Conservation (phyloP, 1,284 basidiomycete species). For the Peniophora sp. region DNA sequence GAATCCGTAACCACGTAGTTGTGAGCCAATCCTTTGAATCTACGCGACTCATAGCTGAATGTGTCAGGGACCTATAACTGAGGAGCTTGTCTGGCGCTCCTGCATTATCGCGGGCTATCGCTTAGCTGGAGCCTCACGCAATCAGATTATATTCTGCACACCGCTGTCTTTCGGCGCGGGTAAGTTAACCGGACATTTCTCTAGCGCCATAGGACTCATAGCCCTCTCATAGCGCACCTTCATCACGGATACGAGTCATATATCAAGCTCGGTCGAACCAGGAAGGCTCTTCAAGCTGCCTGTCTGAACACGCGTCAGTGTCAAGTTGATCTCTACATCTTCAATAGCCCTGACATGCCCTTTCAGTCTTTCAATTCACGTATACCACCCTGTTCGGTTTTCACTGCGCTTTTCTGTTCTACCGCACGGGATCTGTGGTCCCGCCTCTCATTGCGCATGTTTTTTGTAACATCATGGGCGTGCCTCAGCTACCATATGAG, state of each 20-base stretch:
- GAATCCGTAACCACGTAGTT: conserved; percentile 61
- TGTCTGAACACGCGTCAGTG: conserved; percentile 44
- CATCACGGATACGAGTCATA: conserved; percentile 90
- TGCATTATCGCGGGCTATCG: conserved; percentile 75
- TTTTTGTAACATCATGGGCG: conserved; percentile 92
- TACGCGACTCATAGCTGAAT: background rate
- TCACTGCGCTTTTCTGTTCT: conserved; percentile 80
- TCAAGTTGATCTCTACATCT: conserved; percentile 20
- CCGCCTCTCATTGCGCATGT: conserved; percentile 71
- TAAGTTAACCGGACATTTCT: conserved; percentile 25
- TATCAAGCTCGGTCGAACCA: conserved; percentile 59
- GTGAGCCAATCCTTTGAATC: conserved; percentile 2
- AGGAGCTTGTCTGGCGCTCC: conserved; percentile 89
- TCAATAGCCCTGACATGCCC: conserved; percentile 3
- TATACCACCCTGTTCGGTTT: conserved; percentile 94
- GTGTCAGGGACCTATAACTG: conserved; percentile 78
- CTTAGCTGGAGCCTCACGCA: conserved; percentile 50
- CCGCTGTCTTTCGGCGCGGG: conserved; percentile 88
- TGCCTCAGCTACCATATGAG: conserved; percentile 49
- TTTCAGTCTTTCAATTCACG: conserved; percentile 72
- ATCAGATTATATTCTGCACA: conserved; percentile 66
- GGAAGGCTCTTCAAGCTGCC: conserved; percentile 55
- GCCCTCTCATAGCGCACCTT: conserved; percentile 59
- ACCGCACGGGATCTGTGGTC: conserved; percentile 65
- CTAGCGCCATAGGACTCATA: conserved; percentile 1